phyloP scores from a whole-genome alignment of 495 filamentous ascomycete genomes.

The Apiosordaria backusii region DNA sequence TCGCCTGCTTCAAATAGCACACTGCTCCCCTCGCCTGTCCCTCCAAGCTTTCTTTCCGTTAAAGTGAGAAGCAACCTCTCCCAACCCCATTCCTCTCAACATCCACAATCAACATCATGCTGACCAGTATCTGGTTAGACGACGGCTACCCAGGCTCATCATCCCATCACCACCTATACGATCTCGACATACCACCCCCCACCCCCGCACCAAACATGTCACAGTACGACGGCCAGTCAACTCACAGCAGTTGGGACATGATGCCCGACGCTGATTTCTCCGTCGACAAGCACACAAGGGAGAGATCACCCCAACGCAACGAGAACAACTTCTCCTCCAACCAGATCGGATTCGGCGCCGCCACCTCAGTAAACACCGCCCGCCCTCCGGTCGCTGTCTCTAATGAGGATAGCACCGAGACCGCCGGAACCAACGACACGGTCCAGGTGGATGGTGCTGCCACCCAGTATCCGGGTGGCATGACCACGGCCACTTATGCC shows the following conservation, averaged over 20 bases:
- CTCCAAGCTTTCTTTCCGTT: neutral
- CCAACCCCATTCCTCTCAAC: neutral
- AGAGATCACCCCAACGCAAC: slow-evolving; percentile 30
- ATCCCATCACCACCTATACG: neutral
- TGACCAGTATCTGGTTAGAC: neutral
- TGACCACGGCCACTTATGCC: neutral
- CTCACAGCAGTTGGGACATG: neutral
- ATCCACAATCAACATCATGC: slow-evolving; percentile 8
- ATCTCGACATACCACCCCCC: neutral
- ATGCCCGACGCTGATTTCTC: neutral
- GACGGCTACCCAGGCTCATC: neutral
- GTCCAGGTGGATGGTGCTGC: neutral
- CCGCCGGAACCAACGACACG: slow-evolving; percentile 14
- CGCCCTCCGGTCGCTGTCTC: neutral
- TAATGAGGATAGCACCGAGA: slow-evolving; percentile 18
- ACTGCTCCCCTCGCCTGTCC: neutral
- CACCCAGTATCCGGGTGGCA: neutral
- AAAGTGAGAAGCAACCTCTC: neutral
- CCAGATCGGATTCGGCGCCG: slow-evolving; percentile 14
- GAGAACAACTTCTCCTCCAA: slow-evolving; percentile 29
- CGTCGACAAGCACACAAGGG: slow-evolving; percentile 19
- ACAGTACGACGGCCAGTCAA: slow-evolving; percentile 8
- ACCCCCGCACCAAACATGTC: neutral
- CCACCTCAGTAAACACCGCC: neutral
- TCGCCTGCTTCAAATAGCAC: neutral